Conservation (phyloP, 108 stramenopile species). For the Nannochloropsis gaditana region DNA sequence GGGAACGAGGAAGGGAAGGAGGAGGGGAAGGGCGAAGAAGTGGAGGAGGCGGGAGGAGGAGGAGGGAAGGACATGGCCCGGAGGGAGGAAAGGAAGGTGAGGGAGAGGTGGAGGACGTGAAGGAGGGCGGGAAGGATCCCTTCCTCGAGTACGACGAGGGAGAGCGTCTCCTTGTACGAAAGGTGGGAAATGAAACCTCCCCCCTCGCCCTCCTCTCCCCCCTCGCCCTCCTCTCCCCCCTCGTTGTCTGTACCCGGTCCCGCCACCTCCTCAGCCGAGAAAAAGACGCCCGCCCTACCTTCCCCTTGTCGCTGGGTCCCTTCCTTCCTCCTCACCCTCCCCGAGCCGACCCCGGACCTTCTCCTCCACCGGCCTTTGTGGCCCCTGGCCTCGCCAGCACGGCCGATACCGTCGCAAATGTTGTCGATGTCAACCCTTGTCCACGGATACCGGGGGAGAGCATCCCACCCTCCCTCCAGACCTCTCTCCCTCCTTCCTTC, state of each 20-base stretch:
- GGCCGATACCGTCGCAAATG: not conserved
- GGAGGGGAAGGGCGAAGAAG: not conserved
- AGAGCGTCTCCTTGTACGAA: not conserved
- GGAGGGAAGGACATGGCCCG: not conserved
- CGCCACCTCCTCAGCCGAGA: not conserved
- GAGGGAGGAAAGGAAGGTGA: slow-evolving; percentile 1
- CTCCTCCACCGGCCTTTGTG: not conserved
- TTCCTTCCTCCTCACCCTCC: not conserved
- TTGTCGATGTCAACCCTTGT: not conserved
- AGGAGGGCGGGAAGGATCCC: not conserved
- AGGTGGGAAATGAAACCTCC: not conserved
- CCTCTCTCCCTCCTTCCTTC: not conserved
- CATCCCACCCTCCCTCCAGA: not conserved
- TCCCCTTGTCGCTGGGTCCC: not conserved
- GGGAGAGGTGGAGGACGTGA: slow-evolving; percentile 19
- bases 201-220: not conserved
- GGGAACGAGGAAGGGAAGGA: not conserved
- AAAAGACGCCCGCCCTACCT: not conserved
- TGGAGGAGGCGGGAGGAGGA: not conserved
- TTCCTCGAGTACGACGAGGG: not conserved
- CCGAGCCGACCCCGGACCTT: not conserved
- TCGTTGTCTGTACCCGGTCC: not conserved
- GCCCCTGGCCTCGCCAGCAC: not conserved
- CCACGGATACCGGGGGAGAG: not conserved
- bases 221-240: not conserved